Conservation (phyloP, 192 early-diverging fungal species). For the Backusella morwellensis region DNA sequence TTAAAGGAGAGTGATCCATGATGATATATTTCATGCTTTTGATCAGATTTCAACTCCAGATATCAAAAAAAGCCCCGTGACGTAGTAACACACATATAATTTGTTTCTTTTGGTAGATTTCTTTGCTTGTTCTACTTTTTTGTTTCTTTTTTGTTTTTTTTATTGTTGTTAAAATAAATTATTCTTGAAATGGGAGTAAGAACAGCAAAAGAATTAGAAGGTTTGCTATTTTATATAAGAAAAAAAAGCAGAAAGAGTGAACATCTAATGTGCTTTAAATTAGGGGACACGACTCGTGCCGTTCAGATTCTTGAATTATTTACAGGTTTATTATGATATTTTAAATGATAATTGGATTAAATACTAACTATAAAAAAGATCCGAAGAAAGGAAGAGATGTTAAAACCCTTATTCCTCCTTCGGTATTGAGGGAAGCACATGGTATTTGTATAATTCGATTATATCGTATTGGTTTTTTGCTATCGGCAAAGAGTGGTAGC, state of each 20-base stretch:
- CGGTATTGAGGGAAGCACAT: constrained; percentile 24
- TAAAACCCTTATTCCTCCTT: constrained; percentile 15
- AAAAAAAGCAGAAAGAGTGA: neutral
- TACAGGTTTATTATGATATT: constrained; percentile 11
- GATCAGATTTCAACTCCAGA: neutral
- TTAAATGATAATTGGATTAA: neutral
- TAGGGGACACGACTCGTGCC: constrained; percentile 8
- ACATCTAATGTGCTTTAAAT: neutral
- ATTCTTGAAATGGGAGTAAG: neutral
- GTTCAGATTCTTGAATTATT: constrained; percentile 11
- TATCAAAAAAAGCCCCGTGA: neutral
- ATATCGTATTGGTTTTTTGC: constrained; percentile 13
- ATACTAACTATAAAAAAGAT: constrained; percentile 10
- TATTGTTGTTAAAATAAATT: neutral
- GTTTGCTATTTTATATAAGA: neutral
- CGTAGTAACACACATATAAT: neutral
- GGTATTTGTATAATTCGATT: constrained; percentile 24
- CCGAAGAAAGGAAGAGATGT: constrained; percentile 18
- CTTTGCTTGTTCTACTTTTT: neutral
- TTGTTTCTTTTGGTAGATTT: neutral
- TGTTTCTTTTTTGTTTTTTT: neutral
- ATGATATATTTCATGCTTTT: neutral
- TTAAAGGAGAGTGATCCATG: neutral
- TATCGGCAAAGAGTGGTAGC: constrained; percentile 24
- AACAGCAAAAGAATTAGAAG: constrained; percentile 1